These are phyloP conservation scores for Rheum nobile DNA, from an alignment of 148 eudicot genomes.

Conservation along the genomic window DNA sequence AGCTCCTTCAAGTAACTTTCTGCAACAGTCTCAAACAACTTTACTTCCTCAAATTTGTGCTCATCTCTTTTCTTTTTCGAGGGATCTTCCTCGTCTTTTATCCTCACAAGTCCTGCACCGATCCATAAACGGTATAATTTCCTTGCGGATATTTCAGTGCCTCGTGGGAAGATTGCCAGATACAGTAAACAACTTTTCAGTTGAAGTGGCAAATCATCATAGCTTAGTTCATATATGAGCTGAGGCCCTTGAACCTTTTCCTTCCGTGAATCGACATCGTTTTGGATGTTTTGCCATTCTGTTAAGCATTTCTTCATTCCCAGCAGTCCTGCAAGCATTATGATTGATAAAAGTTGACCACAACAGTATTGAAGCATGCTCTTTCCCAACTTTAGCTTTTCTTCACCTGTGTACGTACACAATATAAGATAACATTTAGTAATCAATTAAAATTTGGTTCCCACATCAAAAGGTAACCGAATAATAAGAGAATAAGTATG, in stretches of 20 bases:
- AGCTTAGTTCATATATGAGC: neutral
- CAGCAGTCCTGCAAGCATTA: neutral
- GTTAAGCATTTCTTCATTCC: neutral
- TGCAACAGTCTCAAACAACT: neutral
- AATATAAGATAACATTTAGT: too few relatives aligned
- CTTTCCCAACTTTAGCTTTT: neutral
- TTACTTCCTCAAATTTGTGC: neutral
- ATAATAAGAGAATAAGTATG: neutral
- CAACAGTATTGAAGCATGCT: neutral
- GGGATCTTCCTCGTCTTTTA: neutral
- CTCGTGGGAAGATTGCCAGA: neutral
- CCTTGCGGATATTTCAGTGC: neutral
- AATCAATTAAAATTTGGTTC: too few relatives aligned
- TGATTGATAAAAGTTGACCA: neutral
- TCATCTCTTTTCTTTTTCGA: neutral
- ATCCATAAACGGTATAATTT: neutral
- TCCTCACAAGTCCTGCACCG: neutral
- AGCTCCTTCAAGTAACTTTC: conserved; percentile 8
- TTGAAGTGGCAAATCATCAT: neutral
- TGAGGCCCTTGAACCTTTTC: neutral
- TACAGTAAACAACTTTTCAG: neutral
- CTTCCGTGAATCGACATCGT: neutral
- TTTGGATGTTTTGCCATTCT: conserved; percentile 4
- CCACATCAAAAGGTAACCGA: too few relatives aligned
- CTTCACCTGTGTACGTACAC: neutral